Conservation (phyloP, 2,329 filamentous ascomycete species). For the Penicillium brasilianum region DNA sequence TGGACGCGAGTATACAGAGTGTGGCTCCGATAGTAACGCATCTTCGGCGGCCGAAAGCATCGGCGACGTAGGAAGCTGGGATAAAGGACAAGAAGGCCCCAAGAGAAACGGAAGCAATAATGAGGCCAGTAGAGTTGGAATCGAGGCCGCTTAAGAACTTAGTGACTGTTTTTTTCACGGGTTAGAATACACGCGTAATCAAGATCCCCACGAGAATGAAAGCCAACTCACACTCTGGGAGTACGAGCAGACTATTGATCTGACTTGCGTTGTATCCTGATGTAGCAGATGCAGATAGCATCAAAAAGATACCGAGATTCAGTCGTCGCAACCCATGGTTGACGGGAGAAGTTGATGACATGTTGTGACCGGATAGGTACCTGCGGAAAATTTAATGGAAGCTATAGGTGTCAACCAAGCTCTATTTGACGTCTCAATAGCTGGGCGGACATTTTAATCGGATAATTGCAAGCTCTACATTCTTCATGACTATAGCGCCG, state of each 20-base stretch:
- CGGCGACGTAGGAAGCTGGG: conserved; percentile 37
- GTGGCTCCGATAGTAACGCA: conserved; percentile 50
- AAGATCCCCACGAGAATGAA: neutral
- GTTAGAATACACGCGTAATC: conserved; percentile 5
- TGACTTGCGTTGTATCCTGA: conserved; percentile 33
- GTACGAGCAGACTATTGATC: conserved; percentile 32
- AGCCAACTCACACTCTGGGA: conserved; percentile 29
- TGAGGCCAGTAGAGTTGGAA: conserved; percentile 25
- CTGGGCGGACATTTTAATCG: conserved; percentile 14
- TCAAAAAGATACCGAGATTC: conserved; percentile 30
- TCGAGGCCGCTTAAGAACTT: conserved; percentile 23
- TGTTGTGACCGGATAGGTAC: conserved; percentile 1
- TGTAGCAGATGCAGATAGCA: conserved; percentile 33
- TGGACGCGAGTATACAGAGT: conserved; percentile 34
- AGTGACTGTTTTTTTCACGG: conserved; percentile 17
- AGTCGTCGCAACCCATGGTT: conserved; percentile 26
- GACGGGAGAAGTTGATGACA: conserved; percentile 10
- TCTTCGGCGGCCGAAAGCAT: conserved; percentile 52
- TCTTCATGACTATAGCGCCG: conserved; percentile 11
- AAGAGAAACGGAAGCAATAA: conserved; percentile 32
- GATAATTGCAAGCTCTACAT: conserved; percentile 14
- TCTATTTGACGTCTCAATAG: conserved; percentile 8
- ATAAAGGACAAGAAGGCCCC: conserved; percentile 31
- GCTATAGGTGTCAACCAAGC: conserved; percentile 3
- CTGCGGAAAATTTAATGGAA: neutral